Conservation (phyloP, 202 grass and related monocot genomes). For the Bolboschoenoplectus hybrid region DNA sequence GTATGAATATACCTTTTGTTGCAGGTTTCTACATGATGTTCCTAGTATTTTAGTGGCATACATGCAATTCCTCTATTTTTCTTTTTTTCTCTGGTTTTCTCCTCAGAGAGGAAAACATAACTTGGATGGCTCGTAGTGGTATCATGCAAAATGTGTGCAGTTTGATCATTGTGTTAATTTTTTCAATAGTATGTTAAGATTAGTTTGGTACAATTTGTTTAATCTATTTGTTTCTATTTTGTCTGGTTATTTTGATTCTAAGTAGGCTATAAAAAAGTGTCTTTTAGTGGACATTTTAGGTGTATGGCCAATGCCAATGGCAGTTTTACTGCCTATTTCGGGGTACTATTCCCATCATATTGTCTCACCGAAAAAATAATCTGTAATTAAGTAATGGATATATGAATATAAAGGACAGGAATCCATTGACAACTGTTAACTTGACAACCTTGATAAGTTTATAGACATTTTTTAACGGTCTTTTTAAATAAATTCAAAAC, state of each 20-base stretch:
- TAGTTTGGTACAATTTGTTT: slow-evolving; percentile 1
- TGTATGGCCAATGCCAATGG: background rate
- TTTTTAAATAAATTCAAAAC: too few species aligned
- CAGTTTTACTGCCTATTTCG: background rate
- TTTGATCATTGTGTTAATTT: background rate
- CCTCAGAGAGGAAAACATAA: background rate
- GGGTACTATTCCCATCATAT: background rate
- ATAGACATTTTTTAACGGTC: too few species aligned
- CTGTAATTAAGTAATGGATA: background rate
- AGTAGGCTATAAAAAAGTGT: background rate
- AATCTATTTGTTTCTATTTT: background rate
- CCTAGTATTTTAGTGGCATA: background rate
- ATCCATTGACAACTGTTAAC: too few species aligned
- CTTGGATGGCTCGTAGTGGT: background rate
- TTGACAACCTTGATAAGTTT: too few species aligned
- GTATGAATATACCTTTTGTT: background rate
- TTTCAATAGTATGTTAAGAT: background rate
- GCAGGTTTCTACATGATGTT: slow-evolving; percentile 8
- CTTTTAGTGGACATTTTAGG: background rate
- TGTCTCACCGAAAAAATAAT: background rate
- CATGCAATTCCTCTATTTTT: slow-evolving; percentile 8
- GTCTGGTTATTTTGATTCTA: background rate
- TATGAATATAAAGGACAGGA: background rate
- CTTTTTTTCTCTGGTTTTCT: background rate
- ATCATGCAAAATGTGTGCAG: background rate